Evolutionary conservation across 441 rosid species (phyloP).

Genomic region (Arabidopsis hybrid): DNA sequence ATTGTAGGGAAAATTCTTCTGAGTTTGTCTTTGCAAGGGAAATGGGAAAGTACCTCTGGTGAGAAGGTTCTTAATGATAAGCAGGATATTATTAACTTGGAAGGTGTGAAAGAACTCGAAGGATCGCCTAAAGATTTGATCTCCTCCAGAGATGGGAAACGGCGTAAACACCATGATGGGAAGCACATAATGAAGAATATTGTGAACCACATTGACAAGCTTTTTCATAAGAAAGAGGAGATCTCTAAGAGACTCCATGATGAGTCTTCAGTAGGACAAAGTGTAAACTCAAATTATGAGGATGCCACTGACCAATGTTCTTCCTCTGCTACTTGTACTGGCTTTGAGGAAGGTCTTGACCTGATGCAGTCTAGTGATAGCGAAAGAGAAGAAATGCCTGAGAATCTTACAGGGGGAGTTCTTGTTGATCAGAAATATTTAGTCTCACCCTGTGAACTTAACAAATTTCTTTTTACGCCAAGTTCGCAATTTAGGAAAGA

Average conservation of each 20-base stretch:
- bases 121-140: conserved; percentile 37
- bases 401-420: conserved; percentile 73
- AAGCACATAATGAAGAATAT: conserved; percentile 66
- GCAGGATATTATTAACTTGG: conserved; percentile 41
- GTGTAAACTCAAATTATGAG: conserved; percentile 63
- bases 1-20: conserved; percentile 76
- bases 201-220: conserved; percentile 59
- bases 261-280: conserved; percentile 57
- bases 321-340: conserved; percentile 41
- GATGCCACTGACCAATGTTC: conserved; percentile 59
- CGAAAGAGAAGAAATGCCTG: conserved; percentile 61
- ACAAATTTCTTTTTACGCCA: conserved; percentile 71
- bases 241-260: conserved; percentile 44
- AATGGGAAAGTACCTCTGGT: conserved; percentile 42
- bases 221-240: conserved; percentile 67
- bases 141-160: conserved; percentile 50
- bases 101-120: conserved; percentile 50
- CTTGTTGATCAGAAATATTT: conserved; percentile 66
- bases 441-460: conserved; percentile 56
- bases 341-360: conserved; percentile 74
- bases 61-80: conserved; percentile 40
- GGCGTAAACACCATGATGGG: conserved; percentile 67
- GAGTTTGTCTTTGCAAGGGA: conserved; percentile 60
- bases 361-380: conserved; percentile 56
- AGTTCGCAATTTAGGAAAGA: conserved; percentile 71